Evolutionary conservation across 495 filamentous ascomycete genomes (phyloP), one percentile per base, ranked within the genome.

Genomic region (Podospora anserina): DNA sequence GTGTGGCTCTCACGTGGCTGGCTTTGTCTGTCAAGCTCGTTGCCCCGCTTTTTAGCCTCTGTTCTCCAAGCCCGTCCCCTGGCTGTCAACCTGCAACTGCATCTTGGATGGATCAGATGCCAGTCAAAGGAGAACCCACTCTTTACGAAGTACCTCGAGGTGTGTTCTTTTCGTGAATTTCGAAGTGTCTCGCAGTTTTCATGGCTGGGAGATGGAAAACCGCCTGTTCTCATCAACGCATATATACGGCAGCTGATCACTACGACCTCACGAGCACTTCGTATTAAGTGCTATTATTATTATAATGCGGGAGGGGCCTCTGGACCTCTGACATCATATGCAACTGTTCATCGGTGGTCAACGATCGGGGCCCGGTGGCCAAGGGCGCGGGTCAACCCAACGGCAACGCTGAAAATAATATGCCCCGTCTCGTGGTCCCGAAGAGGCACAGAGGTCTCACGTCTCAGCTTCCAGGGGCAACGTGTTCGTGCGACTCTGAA

Each of bases 311-410:
- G 39, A 49, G 9, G 39, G 13, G 39, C 15, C 39, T 49, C 39
- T 49, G 39, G 39, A 11, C 39, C 55, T 58, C 55, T 58, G 55
- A 58, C 55, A 58, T 58, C 55, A 58, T 58, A 58, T 49, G 39
- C 55, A 19, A 26, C 55, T 20, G 55, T 7, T 18, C 55, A 58
- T 58, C 55, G 23, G 55, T 7, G 55, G 39, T 49, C 39, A 18
- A 16, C 39, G 39, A 49, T 49, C 39, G 39, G 15, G 39, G 15
- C 9, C 39, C 39, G 55, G 55, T 58, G n/a, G 55, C 55, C 39
- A 4, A 19, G 55, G 55, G 55, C 55, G 55, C 18, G 55, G 16
- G 55, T 19, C 55, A 20, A 58, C n/a, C 55, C 55, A 58, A 58
- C 55, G 19, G 55, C 55, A 26, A 58, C 11, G 5, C 55, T 58